Conservation (phyloP, 2,329 filamentous ascomycete genomes). For the Xylaria sp. region DNA sequence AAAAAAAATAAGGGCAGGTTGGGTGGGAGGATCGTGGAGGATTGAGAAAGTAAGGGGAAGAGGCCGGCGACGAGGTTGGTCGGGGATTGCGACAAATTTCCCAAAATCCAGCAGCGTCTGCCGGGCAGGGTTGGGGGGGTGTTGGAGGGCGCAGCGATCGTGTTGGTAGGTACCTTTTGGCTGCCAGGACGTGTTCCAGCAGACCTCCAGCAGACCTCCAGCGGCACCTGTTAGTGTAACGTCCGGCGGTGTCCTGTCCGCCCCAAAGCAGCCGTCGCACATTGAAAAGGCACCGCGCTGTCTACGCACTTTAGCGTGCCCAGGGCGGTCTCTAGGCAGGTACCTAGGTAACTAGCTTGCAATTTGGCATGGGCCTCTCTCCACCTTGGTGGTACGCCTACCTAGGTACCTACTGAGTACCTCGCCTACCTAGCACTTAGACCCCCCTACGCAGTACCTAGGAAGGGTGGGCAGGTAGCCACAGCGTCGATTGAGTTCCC, state of each 20-base stretch:
- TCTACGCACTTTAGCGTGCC: not conserved
- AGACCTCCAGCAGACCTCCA: no score
- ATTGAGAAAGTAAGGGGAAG: slow-evolving; percentile 22
- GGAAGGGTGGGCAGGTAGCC: no score
- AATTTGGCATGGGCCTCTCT: no score
- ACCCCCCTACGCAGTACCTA: no score
- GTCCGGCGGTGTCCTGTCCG: not conserved
- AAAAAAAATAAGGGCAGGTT: slow-evolving; percentile 12
- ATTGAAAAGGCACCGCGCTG: not conserved
- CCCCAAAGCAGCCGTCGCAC: not conserved
- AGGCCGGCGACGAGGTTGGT: slow-evolving; percentile 32
- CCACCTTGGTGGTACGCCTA: no score
- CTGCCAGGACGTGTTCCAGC: not conserved
- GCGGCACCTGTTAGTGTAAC: slow-evolving; percentile 3
- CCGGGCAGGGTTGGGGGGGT: slow-evolving; percentile 12
- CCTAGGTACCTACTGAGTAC: no score
- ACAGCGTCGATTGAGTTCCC: no score
- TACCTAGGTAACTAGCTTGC: not conserved
- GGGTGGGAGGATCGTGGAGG: slow-evolving; percentile 25
- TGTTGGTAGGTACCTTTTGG: not conserved
- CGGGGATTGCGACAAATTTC: slow-evolving; percentile 32
- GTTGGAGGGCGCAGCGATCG: slow-evolving; percentile 4
- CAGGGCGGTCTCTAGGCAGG: not conserved
- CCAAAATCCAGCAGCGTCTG: slow-evolving; percentile 22
- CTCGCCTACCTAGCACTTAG: no score